Evolutionary conservation across 2,329 filamentous ascomycete species (phyloP).

Genomic region (Penicillium vulpinum): DNA sequence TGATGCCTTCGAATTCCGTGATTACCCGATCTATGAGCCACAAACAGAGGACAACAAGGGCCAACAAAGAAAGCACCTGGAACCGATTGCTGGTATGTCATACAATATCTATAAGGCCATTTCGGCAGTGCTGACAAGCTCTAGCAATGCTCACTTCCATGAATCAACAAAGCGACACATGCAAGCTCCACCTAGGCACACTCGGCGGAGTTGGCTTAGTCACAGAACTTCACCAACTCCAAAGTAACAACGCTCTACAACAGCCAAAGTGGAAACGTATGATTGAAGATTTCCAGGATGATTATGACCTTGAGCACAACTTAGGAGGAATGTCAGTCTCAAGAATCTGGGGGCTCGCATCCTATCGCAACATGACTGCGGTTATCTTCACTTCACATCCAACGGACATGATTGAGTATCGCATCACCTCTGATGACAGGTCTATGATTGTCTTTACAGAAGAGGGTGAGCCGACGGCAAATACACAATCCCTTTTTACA

Average conservation of each 20-base stretch:
- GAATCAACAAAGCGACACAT: conserved; percentile 13
- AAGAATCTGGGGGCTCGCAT: conserved; percentile 57
- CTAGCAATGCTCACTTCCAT: conserved; percentile 28
- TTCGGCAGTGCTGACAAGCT: conserved; percentile 14
- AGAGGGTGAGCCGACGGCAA: conserved; percentile 13
- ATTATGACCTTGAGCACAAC: conserved; percentile 53
- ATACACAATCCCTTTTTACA: conserved; percentile 12
- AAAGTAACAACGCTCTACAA: conserved; percentile 2
- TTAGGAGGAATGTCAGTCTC: conserved; percentile 52
- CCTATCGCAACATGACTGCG: conserved; percentile 50
- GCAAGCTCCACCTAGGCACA: conserved; percentile 34
- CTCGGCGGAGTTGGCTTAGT: conserved; percentile 28
- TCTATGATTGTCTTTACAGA: conserved; percentile 40
- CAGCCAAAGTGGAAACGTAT: conserved; percentile 31
- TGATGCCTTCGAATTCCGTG: conserved; percentile 9
- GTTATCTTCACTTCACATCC: conserved; percentile 56
- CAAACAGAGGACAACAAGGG: conserved; percentile 7
- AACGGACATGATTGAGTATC: conserved; percentile 59
- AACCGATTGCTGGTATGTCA: conserved; percentile 37
- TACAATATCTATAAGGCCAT: no score
- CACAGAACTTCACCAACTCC: conserved; percentile 14
- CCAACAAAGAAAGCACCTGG: conserved; percentile 25
- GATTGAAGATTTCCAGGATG: conserved; percentile 36
- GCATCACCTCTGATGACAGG: conserved; percentile 49
- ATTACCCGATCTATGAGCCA: conserved; percentile 25